Percentiles rank a stretch among this genome's conserved stretches.
phyloP scores from a whole-genome alignment of 495 filamentous ascomycete genomes.

The Thozetella sp. region DNA sequence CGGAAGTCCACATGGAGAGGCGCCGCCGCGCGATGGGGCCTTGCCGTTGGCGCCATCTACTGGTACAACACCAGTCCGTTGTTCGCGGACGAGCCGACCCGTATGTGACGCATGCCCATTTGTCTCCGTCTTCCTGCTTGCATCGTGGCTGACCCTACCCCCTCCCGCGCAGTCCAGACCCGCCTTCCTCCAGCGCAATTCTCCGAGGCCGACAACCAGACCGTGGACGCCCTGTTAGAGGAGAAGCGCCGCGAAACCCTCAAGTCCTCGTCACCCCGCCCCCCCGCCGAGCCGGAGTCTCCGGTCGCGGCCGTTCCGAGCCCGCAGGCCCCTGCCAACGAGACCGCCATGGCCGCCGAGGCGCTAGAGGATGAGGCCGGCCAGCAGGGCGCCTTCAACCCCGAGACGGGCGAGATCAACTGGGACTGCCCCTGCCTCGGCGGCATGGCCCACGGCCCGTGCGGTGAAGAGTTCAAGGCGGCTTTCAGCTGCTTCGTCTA shows the following conservation, averaged over 20 bases:
- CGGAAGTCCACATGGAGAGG: constrained; percentile 84
- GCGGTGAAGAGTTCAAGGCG: constrained; percentile 89
- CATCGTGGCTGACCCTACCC: constrained; percentile 3
- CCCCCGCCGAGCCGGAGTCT: constrained; percentile 20
- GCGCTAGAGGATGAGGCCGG: constrained; percentile 79
- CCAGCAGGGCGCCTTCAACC: constrained; percentile 91
- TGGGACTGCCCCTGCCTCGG: constrained; percentile 99
- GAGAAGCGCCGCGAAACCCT: constrained; percentile 47
- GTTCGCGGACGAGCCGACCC: constrained; percentile 80
- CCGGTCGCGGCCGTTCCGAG: constrained; percentile 18
- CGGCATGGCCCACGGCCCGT: constrained; percentile 96
- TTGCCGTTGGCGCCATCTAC: constrained; percentile 81
- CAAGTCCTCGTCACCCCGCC: constrained; percentile 12
- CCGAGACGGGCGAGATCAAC: constrained; percentile 99
- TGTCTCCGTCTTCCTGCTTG: not conserved
- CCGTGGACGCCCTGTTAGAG: constrained; percentile 50
- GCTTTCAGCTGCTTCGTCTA: constrained; percentile 98
- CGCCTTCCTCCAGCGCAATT: constrained; percentile 37
- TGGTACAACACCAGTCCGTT: constrained; percentile 88
- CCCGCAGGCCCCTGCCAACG: constrained; percentile 9
- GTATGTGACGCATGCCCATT: constrained; percentile 48
- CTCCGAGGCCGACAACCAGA: constrained; percentile 46
- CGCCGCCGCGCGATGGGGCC: constrained; percentile 67
- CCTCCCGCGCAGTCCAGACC: constrained; percentile 22
- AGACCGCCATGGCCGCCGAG: constrained; percentile 37